Conservation (phyloP, 768 basidiomycete genomes). For the Trametes cingulata region DNA sequence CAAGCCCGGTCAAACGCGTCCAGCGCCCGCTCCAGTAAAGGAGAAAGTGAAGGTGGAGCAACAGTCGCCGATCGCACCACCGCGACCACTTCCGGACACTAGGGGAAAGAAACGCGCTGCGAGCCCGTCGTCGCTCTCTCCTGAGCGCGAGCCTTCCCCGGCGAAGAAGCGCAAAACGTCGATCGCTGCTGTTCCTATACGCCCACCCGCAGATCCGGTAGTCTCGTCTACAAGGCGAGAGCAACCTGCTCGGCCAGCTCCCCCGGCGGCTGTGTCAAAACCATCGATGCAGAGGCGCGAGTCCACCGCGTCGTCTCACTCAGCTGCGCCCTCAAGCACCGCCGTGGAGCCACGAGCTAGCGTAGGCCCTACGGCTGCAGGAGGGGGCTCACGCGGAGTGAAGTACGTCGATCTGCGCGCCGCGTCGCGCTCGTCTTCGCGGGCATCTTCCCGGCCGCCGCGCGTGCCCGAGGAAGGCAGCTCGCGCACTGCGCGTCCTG, state of each 20-base stretch:
- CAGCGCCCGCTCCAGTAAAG: no score
- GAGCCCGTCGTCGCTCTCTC: background rate
- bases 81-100: background rate
- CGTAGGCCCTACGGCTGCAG: background rate
- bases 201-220: background rate
- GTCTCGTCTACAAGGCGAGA: background rate
- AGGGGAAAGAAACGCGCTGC: background rate
- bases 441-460: conserved; percentile 2
- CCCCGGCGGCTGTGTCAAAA: background rate
- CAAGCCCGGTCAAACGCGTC: background rate
- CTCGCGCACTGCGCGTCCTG: background rate
- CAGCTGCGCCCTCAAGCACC: background rate
- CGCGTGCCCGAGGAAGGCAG: background rate
- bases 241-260: background rate
- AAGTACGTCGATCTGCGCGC: conserved; percentile 5
- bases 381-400: background rate
- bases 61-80: background rate
- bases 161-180: conserved; percentile 14
- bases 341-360: background rate
- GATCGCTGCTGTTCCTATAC: background rate
- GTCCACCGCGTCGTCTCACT: background rate
- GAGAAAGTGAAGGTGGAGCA: background rate
- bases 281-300: background rate
- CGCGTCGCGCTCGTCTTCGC: conserved; percentile 10
- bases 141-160: background rate